A percentile compares a stretch with the other conserved stretches of the same genome.
phyloP scores from a whole-genome alignment of 805 yeast genomes.

The Starmerella scarabaei region DNA sequence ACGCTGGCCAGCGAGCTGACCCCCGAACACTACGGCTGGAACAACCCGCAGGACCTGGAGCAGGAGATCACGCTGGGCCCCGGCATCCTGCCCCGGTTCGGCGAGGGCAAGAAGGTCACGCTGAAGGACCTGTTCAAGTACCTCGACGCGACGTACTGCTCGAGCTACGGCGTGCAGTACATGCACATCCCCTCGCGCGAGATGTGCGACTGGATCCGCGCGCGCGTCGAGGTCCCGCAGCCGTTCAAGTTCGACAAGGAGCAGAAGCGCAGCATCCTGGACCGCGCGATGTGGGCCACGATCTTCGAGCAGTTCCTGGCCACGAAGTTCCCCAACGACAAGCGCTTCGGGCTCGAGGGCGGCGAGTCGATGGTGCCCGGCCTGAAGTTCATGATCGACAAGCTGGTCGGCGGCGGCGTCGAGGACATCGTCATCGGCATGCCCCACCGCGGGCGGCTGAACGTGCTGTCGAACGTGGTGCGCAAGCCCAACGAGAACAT shows the following conservation, averaged over 20 bases:
- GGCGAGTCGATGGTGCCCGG: constrained; percentile 95
- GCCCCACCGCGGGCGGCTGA: constrained; percentile 99
- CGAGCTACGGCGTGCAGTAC: constrained; percentile 84
- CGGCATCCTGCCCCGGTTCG: constrained; percentile 90
- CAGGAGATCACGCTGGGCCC: constrained; percentile 86
- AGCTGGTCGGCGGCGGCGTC: constrained; percentile 72
- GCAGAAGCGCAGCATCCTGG: constrained; percentile 91
- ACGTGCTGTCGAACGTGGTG: constrained; percentile 94
- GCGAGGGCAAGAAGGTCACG: constrained; percentile 48
- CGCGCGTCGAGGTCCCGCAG: constrained; percentile 80
- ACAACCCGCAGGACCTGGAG: constrained; percentile 63
- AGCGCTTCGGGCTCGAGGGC: constrained; percentile 98
- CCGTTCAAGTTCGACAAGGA: constrained; percentile 76
- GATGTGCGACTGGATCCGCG: constrained; percentile 97
- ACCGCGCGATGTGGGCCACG: constrained; percentile 92
- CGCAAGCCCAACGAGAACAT: constrained; percentile 98
- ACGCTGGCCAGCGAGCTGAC: constrained; percentile 69
- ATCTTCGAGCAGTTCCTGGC: constrained; percentile 86
- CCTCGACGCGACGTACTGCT: constrained; percentile 78
- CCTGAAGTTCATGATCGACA: constrained; percentile 88
- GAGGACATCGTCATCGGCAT: constrained; percentile 96
- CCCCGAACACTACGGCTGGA: constrained; percentile 81
- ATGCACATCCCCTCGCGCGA: constrained; percentile 91
- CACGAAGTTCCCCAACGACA: constrained; percentile 94
- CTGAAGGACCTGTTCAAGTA: constrained; percentile 63